A percentile compares a stretch with the other conserved stretches of the same genome.
Evolutionary conservation across 1,284 basidiomycete species (phyloP).

Genomic region (Moesziomyces sp.): DNA sequence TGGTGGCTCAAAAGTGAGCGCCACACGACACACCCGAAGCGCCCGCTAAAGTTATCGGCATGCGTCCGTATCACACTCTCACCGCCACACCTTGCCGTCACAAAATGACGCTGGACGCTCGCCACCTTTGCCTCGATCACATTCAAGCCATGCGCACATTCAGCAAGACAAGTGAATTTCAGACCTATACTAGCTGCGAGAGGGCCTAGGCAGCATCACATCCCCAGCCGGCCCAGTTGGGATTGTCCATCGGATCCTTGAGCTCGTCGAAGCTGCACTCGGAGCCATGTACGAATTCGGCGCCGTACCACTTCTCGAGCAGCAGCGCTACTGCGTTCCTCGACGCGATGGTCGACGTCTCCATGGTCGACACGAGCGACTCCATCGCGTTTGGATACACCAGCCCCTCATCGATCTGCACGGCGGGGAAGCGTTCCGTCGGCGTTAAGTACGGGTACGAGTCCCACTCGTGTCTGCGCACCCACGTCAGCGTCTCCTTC

Average conservation of each 20-base stretch:
- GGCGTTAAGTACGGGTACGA: slow-evolving; percentile 76
- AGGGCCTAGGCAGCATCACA: slow-evolving; percentile 48
- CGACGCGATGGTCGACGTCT: slow-evolving; percentile 85
- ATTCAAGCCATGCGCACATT: not conserved
- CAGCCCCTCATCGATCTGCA: slow-evolving; percentile 79
- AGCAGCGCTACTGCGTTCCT: slow-evolving; percentile 74
- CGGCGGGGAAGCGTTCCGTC: slow-evolving; percentile 76
- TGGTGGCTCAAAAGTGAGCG: no score
- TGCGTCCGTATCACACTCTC: no score
- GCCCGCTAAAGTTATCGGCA: no score
- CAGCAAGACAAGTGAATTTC: not conserved
- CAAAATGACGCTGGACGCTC: no score
- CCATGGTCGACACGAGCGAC: slow-evolving; percentile 75
- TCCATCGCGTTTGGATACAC: slow-evolving; percentile 92
- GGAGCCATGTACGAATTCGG: slow-evolving; percentile 54
- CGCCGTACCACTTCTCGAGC: slow-evolving; percentile 56
- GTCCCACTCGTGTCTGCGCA: slow-evolving; percentile 78
- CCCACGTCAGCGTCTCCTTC: slow-evolving; percentile 73
- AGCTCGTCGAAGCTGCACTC: slow-evolving; percentile 33
- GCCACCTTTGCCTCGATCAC: not conserved
- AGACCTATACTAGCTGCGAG: no score
- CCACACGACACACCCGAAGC: no score
- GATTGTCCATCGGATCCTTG: slow-evolving; percentile 28
- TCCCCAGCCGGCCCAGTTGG: slow-evolving; percentile 62
- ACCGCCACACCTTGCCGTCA: no score